phyloP scores from a whole-genome alignment of 495 filamentous ascomycete species.

The Trichocladium uniseriatum region DNA sequence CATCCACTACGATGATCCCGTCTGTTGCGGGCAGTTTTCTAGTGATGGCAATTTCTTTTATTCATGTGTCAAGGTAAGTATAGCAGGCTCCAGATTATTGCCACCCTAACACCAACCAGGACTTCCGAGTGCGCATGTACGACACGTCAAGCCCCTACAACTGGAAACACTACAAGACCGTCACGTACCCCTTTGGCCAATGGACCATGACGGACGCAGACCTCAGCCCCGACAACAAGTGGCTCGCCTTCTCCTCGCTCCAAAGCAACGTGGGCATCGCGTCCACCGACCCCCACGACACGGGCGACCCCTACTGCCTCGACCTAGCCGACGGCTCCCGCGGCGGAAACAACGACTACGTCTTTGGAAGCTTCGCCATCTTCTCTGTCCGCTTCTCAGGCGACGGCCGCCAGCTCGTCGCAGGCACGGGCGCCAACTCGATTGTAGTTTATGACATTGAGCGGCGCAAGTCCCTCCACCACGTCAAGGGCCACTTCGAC shows the following conservation, averaged over 20 bases:
- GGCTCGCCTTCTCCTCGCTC: conserved; percentile 83
- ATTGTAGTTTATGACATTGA: conserved; percentile 95
- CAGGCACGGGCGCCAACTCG: conserved; percentile 67
- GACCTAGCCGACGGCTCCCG: conserved; percentile 50
- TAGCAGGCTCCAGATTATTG: neutral
- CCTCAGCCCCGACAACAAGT: conserved; percentile 83
- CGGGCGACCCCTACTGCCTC: conserved; percentile 63
- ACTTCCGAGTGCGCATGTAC: conserved; percentile 92
- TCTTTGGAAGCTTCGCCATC: conserved; percentile 46
- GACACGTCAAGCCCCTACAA: conserved; percentile 93
- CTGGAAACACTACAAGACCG: conserved; percentile 94
- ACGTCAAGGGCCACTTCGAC: conserved; percentile 66
- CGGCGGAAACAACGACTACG: conserved; percentile 28
- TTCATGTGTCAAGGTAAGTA: conserved; percentile 58
- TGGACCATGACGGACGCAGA: conserved; percentile 97
- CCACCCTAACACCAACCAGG: conserved; percentile 22
- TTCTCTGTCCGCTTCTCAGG: conserved; percentile 91
- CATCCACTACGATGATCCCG: conserved; percentile 73
- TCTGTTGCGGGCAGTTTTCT: conserved; percentile 94
- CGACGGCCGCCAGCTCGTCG: conserved; percentile 84
- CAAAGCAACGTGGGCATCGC: conserved; percentile 73
- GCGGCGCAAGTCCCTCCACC: conserved; percentile 58
- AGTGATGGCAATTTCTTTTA: conserved; percentile 98
- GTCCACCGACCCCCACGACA: conserved; percentile 72
- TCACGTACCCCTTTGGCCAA: conserved; percentile 71